These are phyloP conservation scores for Gremmenia infestans DNA, from an alignment of 2,329 filamentous ascomycete species.

Conservation along the genomic window DNA sequence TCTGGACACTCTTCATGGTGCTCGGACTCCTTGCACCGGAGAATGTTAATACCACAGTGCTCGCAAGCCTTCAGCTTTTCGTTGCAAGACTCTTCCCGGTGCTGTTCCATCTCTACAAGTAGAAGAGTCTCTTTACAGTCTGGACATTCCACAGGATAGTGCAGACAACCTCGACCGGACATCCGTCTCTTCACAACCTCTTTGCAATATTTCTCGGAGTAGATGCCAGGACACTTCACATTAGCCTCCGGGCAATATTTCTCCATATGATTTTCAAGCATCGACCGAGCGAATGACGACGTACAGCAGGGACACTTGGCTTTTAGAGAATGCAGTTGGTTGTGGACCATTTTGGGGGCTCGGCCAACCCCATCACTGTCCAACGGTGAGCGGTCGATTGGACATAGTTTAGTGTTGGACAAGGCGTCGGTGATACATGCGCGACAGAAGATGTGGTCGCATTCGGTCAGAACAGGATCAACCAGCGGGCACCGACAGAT, in stretches of 20 bases:
- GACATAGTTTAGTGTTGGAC: constrained; percentile 43
- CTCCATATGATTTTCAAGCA: constrained; percentile 51
- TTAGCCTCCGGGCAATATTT: constrained; percentile 52
- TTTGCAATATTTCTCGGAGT: constrained; percentile 42
- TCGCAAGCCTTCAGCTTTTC: constrained; percentile 30
- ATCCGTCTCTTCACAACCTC: constrained; percentile 49
- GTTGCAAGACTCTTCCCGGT: constrained; percentile 42
- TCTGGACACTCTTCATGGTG: constrained; percentile 43
- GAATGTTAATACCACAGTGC: constrained; percentile 24
- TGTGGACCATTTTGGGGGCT: constrained; percentile 45
- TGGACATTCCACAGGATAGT: constrained; percentile 46
- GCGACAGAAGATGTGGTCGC: constrained; percentile 62
- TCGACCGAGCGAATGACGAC: constrained; percentile 46
- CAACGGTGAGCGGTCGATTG: constrained; percentile 50
- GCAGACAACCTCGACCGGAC: constrained; percentile 48
- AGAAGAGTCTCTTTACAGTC: constrained; percentile 45
- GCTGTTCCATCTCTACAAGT: constrained; percentile 44
- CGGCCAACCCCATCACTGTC: constrained; percentile 31
- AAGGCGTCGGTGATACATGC: constrained; percentile 47
- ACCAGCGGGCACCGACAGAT: constrained; percentile 57
- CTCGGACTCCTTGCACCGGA: constrained; percentile 22
- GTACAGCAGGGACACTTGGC: constrained; percentile 58
- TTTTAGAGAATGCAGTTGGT: constrained; percentile 55
- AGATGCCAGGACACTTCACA: constrained; percentile 45
- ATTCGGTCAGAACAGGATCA: constrained; percentile 55